Conservation (phyloP, 1,139 yeast species). For the Saccharomyces hybrid region DNA sequence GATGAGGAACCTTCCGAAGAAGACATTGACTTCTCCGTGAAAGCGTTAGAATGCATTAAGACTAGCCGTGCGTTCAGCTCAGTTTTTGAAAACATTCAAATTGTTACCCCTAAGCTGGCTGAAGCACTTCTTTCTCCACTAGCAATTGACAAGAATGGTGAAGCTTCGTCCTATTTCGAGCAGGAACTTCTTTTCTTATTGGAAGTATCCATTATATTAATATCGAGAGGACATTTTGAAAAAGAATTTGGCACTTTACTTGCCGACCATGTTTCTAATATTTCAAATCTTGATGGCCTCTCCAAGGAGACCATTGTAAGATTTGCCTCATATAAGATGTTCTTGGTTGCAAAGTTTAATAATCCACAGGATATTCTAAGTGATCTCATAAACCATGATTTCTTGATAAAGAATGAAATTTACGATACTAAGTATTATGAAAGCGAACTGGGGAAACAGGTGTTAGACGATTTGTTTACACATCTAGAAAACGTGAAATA, state of each 20-base stretch:
- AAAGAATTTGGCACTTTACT: not conserved
- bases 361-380: slow-evolving; percentile 4
- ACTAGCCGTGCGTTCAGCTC: slow-evolving; percentile 4
- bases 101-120: not conserved
- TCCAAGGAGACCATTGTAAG: slow-evolving; percentile 25
- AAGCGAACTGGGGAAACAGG: slow-evolving; percentile 40
- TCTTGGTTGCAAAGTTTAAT: slow-evolving; percentile 27
- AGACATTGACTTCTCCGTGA: slow-evolving; percentile 78
- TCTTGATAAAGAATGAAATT: slow-evolving; percentile 22
- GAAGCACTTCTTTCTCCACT: slow-evolving; percentile 1
- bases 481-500: slow-evolving; percentile 47
- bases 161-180: slow-evolving; percentile 3
- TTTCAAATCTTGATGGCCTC: slow-evolving; percentile 15
- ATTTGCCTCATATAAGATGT: slow-evolving; percentile 24
- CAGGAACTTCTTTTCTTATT: slow-evolving; percentile 4
- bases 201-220: slow-evolving; percentile 1
- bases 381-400: slow-evolving; percentile 20
- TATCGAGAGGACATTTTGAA: not conserved
- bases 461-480: slow-evolving; percentile 48
- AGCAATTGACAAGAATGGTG: not conserved
- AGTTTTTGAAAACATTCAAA: slow-evolving; percentile 3
- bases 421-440: slow-evolving; percentile 25
- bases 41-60: slow-evolving; percentile 40
- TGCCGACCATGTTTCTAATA: slow-evolving; percentile 10
- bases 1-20: slow-evolving; percentile 93